These are phyloP conservation scores for Chrysosporium keratinophilum DNA, from an alignment of 2,329 filamentous ascomycete species.

Conservation along the genomic window DNA sequence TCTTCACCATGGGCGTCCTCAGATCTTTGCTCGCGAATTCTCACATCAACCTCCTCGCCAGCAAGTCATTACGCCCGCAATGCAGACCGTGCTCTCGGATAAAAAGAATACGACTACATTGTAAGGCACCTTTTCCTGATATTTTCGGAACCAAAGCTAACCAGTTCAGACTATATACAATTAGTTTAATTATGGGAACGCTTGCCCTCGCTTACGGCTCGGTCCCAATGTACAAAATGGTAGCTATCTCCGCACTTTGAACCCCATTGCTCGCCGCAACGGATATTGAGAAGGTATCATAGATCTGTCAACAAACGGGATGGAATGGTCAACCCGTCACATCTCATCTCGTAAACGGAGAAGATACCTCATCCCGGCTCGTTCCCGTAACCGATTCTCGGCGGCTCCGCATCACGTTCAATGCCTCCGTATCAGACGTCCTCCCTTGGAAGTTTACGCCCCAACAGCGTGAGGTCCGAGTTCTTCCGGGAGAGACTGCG, in stretches of 20 bases:
- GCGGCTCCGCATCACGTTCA: slow-evolving; percentile 90
- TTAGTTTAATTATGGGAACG: slow-evolving; percentile 53
- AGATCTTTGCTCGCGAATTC: slow-evolving; percentile 9
- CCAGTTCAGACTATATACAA: slow-evolving; percentile 48
- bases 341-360: slow-evolving; percentile 52
- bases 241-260: slow-evolving; percentile 19
- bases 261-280: neutral
- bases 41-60: slow-evolving; percentile 4
- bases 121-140: slow-evolving; percentile 24
- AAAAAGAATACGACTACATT: slow-evolving; percentile 47
- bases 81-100: slow-evolving; percentile 23
- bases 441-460: slow-evolving; percentile 96
- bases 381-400: slow-evolving; percentile 69
- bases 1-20: neutral
- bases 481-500: slow-evolving; percentile 90
- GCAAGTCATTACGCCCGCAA: slow-evolving; percentile 6
- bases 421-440: slow-evolving; percentile 85
- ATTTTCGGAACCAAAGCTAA: slow-evolving; percentile 8
- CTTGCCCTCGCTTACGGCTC: slow-evolving; percentile 55
- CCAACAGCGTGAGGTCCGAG: slow-evolving; percentile 91
- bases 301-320: slow-evolving; percentile 48
- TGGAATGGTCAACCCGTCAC: slow-evolving; percentile 91
- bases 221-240: slow-evolving; percentile 59
- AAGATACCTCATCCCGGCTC: slow-evolving; percentile 64
- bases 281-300: slow-evolving; percentile 4